Conservation (phyloP, 2,329 filamentous ascomycete genomes). For the Cladosporium austrohemisphaericum region DNA sequence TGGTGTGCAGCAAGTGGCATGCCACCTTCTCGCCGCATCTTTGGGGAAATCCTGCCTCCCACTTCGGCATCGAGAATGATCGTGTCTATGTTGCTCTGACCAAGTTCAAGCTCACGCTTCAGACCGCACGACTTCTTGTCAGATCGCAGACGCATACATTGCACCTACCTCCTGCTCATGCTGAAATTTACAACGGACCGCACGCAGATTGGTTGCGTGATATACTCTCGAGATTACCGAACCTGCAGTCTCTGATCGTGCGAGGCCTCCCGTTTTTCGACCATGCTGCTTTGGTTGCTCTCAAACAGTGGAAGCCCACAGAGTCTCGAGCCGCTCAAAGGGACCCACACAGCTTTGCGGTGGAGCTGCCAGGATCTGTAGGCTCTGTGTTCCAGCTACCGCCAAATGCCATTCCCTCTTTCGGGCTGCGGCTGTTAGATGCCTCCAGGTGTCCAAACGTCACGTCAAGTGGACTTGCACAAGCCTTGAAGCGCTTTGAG, state of each 20-base stretch:
- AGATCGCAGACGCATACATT: slow-evolving; percentile 58
- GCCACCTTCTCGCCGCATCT: slow-evolving; percentile 55
- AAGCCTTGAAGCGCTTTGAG: slow-evolving; percentile 52
- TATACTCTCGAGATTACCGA: slow-evolving; percentile 55
- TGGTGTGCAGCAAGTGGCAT: slow-evolving; percentile 58
- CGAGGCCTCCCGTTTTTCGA: slow-evolving; percentile 60
- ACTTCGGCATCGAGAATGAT: slow-evolving; percentile 59
- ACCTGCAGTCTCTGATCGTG: slow-evolving; percentile 57
- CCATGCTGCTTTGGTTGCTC: slow-evolving; percentile 48
- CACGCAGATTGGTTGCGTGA: slow-evolving; percentile 58
- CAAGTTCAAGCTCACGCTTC: slow-evolving; percentile 55
- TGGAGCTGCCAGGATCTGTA: slow-evolving; percentile 34
- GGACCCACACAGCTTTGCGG: slow-evolving; percentile 18
- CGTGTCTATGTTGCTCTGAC: slow-evolving; percentile 59
- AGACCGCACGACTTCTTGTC: slow-evolving; percentile 50
- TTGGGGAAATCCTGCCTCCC: slow-evolving; percentile 61
- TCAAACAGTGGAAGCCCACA: slow-evolving; percentile 37
- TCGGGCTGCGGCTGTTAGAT: slow-evolving; percentile 53
- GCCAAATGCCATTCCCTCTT: slow-evolving; percentile 26
- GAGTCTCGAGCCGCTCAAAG: slow-evolving; percentile 18
- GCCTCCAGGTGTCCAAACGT: slow-evolving; percentile 56
- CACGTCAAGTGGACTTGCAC: slow-evolving; percentile 52
- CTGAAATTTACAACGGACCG: slow-evolving; percentile 58
- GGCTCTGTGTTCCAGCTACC: slow-evolving; percentile 22
- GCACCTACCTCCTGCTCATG: slow-evolving; percentile 57